Evolutionary conservation across 768 basidiomycete genomes (phyloP), one percentile per base, ranked within the genome.

Genomic region (Russula dissimulans): DNA sequence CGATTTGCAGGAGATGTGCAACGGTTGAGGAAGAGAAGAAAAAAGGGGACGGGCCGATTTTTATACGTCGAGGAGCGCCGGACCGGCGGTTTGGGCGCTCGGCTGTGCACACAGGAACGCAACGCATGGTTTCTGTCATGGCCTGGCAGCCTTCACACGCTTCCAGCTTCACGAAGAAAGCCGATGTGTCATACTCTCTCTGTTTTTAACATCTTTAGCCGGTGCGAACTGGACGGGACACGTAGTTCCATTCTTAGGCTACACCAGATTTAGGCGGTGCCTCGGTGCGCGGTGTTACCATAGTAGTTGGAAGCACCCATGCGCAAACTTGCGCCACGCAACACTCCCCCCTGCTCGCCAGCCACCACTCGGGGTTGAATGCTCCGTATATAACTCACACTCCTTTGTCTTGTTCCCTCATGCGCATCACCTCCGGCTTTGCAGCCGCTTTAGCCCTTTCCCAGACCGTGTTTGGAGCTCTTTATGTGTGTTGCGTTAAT

Each of bases 401-500:
- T 44, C 31, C 36, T 47, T 61, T 34, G 12, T 50, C 39, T 58
- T 22, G 34, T 26, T 44, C 18, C 34, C 31, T 34, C 3, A 57
- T 64, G 59, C 62, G 43, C 36, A n/a, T 64, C 29, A 43, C 5
- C 29, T 42, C 54, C 34, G 5, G 48, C 43, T 5, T 50, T 32
- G 47, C 52, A 17, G 1, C 43, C 17, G 42, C 48, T 41, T n/a
- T 63, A 14, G 34, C 54, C 15, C 45, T 45, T 5, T 26, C 47
- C 29, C 44, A 31, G 14, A 36, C 36, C 7, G 62, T 44, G 15
- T 34, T 51, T 17, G 62, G 46, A 31, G 43, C 58, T n/a, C 55
- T 64, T 48, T 65, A 32, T 45, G 65, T 65, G 17, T 39, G 59
- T 7, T 65, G 17, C 39, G 59, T 7, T 17, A 8, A 9, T 15